Evolutionary conservation across 2,329 filamentous ascomycete genomes (phyloP), one percentile per base, ranked within the genome.

Genomic region (Pseudogymnoascus sp.): DNA sequence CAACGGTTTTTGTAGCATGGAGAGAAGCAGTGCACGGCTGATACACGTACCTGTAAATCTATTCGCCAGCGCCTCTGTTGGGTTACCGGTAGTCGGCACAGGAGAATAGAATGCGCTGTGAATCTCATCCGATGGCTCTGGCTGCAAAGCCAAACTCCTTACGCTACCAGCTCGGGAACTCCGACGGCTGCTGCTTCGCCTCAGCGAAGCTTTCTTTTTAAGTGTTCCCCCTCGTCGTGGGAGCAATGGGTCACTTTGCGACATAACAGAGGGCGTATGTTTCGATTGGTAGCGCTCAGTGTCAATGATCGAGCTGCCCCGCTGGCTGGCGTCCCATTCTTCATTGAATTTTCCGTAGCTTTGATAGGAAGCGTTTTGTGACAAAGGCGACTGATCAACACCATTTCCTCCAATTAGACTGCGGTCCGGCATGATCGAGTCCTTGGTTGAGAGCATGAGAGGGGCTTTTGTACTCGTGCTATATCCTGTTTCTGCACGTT

Each of bases 41-140:
- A n/a, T 59, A 61, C 36, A 68, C 84, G 65, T 81, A 92, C 92
- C 84, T 80, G 97, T 90, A 74, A 99, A 99, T 62, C 95, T 85
- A 69, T 87, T 90, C 46, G 91, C 89, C 31, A 99, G 81, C 60
- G 90, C 82, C 64, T 97, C 93, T 1, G 95, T 97, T 1, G 95
- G 95, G 61, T 87, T 92, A 3, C 91, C 91, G 16, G 84, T 85
- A 4, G 91, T 97, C 2, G 93, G 95, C 36, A 99, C 88, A 1
- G 95, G 95, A 59, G 91, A 92, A 74, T 87, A 88, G 74, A 97
- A 97, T 46, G 89, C 91, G 76, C 90, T 97, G 73, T 93, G 89
- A 68, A 82, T 80, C 72, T 91, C 87, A 64, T 88, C 84, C 65
- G 91, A 88, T 31, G 80, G 81, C 4, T 80, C 84, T 65, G 89